A percentile compares a stretch with the other conserved stretches of the same genome.
phyloP scores from a whole-genome alignment of 2,329 filamentous ascomycete species.

The Fusarium sp. region DNA sequence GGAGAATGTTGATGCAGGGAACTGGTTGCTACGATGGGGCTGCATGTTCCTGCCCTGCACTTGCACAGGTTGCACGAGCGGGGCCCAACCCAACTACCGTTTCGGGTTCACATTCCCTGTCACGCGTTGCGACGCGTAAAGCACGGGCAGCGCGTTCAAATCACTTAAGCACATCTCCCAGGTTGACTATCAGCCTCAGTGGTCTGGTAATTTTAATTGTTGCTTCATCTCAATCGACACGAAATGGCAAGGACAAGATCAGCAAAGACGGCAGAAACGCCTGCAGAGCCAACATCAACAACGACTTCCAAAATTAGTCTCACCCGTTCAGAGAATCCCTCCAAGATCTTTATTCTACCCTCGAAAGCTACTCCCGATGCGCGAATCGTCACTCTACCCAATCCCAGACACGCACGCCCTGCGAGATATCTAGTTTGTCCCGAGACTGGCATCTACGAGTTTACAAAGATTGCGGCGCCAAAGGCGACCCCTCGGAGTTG shows the following conservation, averaged over 20 bases:
- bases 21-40: constrained; percentile 20
- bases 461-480: constrained; percentile 66
- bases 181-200: not conserved
- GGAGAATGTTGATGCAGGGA: constrained; percentile 32
- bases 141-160: constrained; percentile 16
- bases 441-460: constrained; percentile 71
- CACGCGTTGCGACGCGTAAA: constrained; percentile 29
- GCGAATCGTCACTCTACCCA: constrained; percentile 68
- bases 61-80: not conserved
- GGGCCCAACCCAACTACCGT: constrained; percentile 13
- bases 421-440: constrained; percentile 72
- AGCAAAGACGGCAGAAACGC: constrained; percentile 46
- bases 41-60: not conserved
- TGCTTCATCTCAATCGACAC: not conserved
- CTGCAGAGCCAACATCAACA: constrained; percentile 39
- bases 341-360: constrained; percentile 71
- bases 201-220: not conserved
- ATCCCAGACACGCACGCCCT: constrained; percentile 66
- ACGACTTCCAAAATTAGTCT: constrained; percentile 54
- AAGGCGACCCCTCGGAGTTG: constrained; percentile 68
- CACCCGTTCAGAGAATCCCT: constrained; percentile 54
- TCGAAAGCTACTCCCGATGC: constrained; percentile 63
- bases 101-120: constrained; percentile 2
- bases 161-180: not conserved
- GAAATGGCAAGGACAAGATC: constrained; percentile 64